Evolutionary conservation across 176 grass and related monocot genomes (phyloP), one percentile per base, ranked within the genome.

Genomic region (Cenchrus americanus): DNA sequence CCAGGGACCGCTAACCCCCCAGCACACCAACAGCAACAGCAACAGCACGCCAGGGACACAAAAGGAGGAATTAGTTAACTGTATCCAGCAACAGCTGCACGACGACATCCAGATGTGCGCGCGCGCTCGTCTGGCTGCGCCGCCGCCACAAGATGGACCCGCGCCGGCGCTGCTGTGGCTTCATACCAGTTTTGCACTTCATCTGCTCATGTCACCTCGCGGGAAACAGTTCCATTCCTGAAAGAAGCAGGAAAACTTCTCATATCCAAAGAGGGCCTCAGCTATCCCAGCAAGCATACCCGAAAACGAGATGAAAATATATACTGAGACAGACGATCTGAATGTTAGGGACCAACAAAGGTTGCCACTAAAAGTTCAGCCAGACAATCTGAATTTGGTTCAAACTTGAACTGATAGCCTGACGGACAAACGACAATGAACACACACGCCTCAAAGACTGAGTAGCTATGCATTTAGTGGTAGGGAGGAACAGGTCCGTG

Each of bases 31-130:
- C n/a, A n/a, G n/a, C n/a, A n/a, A n/a, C n/a, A n/a, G n/a, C n/a
- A n/a, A n/a, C n/a, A n/a, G n/a, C n/a, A n/a, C n/a, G n/a, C n/a
- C n/a, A n/a, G n/a, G n/a, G n/a, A n/a, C n/a, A n/a, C n/a, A n/a
- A n/a, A 34, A 34, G 32, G 32, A 34, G 32, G 32, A 3, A 34
- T 34, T 34, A 34, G 32, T 34, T 34, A 34, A 34, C 32, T 34
- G 32, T 34, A 34, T 34, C 32, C 32, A 34, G 32, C 3, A 34
- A 34, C n/a, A n/a, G n/a, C n/a, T 92, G 23, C 87, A 89, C 71
- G 72, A 87, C 63, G 91, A 89, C 66, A 54, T 92, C 17, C 76
- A 87, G 83, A 92, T 54, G 66, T 92, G 91, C 70, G 76, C 80
- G 70, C 3, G 72, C 80, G 10, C 64, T 89, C 8, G 49, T 89